Evolutionary conservation across 2,329 filamentous ascomycete species (phyloP).

Genomic region (Penicillium sclerotiorum): DNA sequence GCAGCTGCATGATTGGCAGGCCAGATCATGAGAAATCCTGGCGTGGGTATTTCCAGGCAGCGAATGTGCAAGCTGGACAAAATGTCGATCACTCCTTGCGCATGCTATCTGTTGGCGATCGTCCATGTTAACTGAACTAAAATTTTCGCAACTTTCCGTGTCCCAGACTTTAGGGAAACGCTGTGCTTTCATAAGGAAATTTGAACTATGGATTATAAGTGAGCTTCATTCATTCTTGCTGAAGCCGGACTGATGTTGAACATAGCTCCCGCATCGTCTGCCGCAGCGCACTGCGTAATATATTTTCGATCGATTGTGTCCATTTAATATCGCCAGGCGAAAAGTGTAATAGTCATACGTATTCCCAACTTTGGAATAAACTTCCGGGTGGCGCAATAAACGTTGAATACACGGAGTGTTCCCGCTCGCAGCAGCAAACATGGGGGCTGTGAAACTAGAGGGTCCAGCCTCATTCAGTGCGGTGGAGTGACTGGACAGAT

Average conservation of each 20-base stretch:
- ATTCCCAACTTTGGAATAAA: background rate
- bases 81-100: no score
- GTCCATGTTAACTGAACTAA: no score
- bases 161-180: no score
- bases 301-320: background rate
- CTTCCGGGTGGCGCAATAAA: background rate
- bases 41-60: background rate
- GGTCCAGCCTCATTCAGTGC: background rate
- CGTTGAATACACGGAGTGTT: background rate
- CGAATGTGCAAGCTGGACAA: background rate
- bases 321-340: no score
- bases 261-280: background rate
- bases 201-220: no score
- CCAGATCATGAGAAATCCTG: background rate
- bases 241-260: background rate
- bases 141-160: no score
- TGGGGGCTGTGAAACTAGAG: background rate
- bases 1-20: background rate
- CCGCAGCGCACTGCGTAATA: background rate
- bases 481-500: background rate
- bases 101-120: no score
- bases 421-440: background rate
- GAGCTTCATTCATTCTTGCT: background rate
- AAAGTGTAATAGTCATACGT: background rate
- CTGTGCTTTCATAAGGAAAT: no score